Conservation (phyloP, 768 basidiomycete genomes). For the Lentinula edodes region DNA sequence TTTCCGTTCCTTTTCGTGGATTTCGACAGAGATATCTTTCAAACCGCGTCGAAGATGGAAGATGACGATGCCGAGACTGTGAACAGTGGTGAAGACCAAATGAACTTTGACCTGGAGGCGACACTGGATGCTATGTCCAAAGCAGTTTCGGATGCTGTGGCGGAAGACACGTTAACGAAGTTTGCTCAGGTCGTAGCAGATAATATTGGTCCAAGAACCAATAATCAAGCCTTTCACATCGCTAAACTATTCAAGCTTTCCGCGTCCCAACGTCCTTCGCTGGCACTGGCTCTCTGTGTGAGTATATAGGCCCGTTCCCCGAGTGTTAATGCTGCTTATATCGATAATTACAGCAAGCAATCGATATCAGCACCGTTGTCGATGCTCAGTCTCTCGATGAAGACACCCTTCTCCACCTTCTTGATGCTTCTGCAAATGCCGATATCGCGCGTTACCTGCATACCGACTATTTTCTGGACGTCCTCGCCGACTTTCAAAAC, state of each 20-base stretch:
- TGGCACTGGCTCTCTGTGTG: constrained; percentile 44
- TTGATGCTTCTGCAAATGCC: constrained; percentile 60
- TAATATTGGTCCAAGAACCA: constrained; percentile 49
- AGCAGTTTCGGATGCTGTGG: constrained; percentile 54
- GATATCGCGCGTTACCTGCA: constrained; percentile 56
- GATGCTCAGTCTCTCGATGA: constrained; percentile 49
- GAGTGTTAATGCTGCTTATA: background rate
- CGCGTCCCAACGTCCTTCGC: constrained; percentile 60
- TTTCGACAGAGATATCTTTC: constrained; percentile 20
- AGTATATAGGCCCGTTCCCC: constrained; percentile 10
- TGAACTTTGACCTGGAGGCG: constrained; percentile 45
- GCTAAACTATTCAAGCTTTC: constrained; percentile 58
- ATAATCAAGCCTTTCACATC: constrained; percentile 52
- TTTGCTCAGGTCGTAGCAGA: constrained; percentile 56
- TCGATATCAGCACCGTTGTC: constrained; percentile 52
- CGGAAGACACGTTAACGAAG: constrained; percentile 40
- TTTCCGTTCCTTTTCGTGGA: constrained; percentile 71
- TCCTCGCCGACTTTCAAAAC: constrained; percentile 31
- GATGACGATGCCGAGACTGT: constrained; percentile 21
- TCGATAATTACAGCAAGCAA: constrained; percentile 37
- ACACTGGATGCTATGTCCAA: constrained; percentile 48
- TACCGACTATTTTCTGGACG: constrained; percentile 34
- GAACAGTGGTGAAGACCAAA: background rate
- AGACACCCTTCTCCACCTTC: constrained; percentile 47
- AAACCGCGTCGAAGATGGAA: constrained; percentile 29